Conservation (phyloP, 768 basidiomycete genomes). For the Kwoniella sp. region DNA sequence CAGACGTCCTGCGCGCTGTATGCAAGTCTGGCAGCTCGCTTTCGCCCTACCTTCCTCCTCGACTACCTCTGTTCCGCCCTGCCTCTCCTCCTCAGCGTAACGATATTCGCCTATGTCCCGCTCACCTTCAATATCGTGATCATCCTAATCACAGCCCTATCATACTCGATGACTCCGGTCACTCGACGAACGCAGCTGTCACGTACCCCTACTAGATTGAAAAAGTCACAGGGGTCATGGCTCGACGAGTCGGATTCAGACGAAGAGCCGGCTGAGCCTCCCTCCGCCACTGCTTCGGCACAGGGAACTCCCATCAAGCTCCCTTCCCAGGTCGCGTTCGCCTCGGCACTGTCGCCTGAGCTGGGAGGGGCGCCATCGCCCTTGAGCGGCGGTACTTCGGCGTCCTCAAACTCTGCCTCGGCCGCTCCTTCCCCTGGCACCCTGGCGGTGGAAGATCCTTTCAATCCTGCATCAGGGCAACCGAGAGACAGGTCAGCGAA, state of each 20-base stretch:
- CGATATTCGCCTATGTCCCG: conserved; percentile 64
- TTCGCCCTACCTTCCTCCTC: conserved; percentile 25
- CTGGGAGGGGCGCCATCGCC: too few species aligned
- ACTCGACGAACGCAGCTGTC: too few species aligned
- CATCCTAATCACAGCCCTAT: conserved; percentile 13
- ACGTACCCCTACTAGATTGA: neutral
- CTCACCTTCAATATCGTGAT: conserved; percentile 54
- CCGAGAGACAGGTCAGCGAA: conserved; percentile 4
- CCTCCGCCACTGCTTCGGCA: neutral
- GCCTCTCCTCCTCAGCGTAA: conserved; percentile 78
- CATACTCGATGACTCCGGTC: too few species aligned
- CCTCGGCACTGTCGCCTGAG: conserved; percentile 1
- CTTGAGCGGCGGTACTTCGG: too few species aligned
- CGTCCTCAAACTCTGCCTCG: neutral
- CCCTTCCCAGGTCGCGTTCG: conserved; percentile 8
- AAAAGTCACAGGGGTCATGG: conserved; percentile 35
- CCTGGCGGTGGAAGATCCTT: conserved; percentile 14
- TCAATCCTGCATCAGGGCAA: conserved; percentile 3
- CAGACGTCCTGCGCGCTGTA: conserved; percentile 65
- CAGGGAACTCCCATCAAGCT: conserved; percentile 7
- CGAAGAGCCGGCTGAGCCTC: conserved; percentile 33
- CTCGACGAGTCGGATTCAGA: conserved; percentile 45
- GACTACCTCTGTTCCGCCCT: conserved; percentile 67
- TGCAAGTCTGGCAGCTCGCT: conserved; percentile 3
- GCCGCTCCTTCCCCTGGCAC: neutral